Conservation (phyloP, 805 yeast species). For the Suhomyces emberorum region DNA sequence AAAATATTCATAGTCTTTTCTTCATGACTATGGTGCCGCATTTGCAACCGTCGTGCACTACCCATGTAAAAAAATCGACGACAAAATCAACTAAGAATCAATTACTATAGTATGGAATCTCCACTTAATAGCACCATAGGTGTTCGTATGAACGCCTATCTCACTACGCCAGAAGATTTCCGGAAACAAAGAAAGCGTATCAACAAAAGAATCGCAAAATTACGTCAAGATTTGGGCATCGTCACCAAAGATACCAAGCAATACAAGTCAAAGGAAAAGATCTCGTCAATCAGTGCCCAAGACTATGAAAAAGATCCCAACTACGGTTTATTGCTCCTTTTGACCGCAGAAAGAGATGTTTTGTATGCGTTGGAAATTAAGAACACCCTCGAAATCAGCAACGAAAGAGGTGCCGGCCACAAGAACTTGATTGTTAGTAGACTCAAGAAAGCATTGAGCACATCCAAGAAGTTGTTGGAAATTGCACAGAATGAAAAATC, state of each 20-base stretch:
- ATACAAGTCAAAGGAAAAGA: constrained; percentile 49
- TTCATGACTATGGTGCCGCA: too few species aligned
- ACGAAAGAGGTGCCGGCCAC: constrained; percentile 47
- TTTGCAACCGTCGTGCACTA: constrained; percentile 1
- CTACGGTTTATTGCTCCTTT: constrained; percentile 57
- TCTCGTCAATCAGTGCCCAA: constrained; percentile 43
- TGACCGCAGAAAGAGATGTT: constrained; percentile 75
- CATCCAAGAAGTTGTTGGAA: constrained; percentile 41
- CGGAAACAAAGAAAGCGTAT: constrained; percentile 63
- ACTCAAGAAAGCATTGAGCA: constrained; percentile 58
- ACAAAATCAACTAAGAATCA: background rate
- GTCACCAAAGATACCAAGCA: constrained; percentile 66
- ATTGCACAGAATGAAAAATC: constrained; percentile 37
- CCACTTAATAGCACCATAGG: constrained; percentile 50
- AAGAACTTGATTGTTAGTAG: constrained; percentile 51
- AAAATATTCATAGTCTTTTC: too few species aligned
- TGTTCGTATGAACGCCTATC: constrained; percentile 57
- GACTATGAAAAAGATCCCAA: constrained; percentile 50
- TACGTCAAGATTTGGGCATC: constrained; percentile 63
- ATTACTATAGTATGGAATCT: constrained; percentile 33
- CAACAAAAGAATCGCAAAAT: constrained; percentile 55
- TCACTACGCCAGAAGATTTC: constrained; percentile 67
- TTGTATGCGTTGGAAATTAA: constrained; percentile 65
- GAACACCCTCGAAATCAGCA: constrained; percentile 50
- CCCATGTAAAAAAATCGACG: constrained; percentile 1